phyloP scores from a whole-genome alignment of 192 early-diverging fungal genomes.

The Bifiguratus adelaidae region DNA sequence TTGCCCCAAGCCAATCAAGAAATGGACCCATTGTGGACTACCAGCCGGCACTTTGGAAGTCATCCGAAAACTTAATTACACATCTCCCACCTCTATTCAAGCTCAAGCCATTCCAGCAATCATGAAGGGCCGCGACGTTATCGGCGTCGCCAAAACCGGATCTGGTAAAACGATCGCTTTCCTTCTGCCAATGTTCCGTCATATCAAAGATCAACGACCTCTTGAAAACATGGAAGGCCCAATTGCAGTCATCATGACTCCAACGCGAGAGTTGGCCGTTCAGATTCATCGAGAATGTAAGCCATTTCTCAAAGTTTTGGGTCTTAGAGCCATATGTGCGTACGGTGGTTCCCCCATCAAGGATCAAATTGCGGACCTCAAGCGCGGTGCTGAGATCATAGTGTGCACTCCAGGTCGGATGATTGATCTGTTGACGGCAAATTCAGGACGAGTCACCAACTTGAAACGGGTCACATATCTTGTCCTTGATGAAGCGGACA shows the following conservation, averaged over 20 bases:
- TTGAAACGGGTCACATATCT: slow-evolving; percentile 84
- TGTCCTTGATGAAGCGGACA: slow-evolving; percentile 93
- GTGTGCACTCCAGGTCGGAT: slow-evolving; percentile 88
- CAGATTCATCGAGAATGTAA: slow-evolving; percentile 91
- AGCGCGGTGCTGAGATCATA: slow-evolving; percentile 84
- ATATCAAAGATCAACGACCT: slow-evolving; percentile 83
- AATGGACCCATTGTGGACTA: slow-evolving; percentile 95
- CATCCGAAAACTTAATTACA: slow-evolving; percentile 76
- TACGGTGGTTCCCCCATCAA: slow-evolving; percentile 83
- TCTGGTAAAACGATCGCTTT: slow-evolving; percentile 92
- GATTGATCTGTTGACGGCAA: slow-evolving; percentile 78
- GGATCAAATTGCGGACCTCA: slow-evolving; percentile 82
- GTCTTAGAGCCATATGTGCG: slow-evolving; percentile 81
- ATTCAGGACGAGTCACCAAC: slow-evolving; percentile 76
- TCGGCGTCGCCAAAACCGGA: slow-evolving; percentile 92
- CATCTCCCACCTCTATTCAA: slow-evolving; percentile 82
- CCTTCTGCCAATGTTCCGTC: slow-evolving; percentile 89
- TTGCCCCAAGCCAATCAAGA: slow-evolving; percentile 87
- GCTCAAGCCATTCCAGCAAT: slow-evolving; percentile 93
- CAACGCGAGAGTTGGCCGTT: slow-evolving; percentile 85
- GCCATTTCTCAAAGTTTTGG: slow-evolving; percentile 78
- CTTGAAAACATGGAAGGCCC: slow-evolving; percentile 74
- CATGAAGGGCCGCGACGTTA: slow-evolving; percentile 90
- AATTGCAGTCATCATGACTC: slow-evolving; percentile 82
- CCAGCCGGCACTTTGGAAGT: slow-evolving; percentile 67